Base-by-base conservation (phyloP, 83 land plant genomes). In the Picea mariana region DNA sequence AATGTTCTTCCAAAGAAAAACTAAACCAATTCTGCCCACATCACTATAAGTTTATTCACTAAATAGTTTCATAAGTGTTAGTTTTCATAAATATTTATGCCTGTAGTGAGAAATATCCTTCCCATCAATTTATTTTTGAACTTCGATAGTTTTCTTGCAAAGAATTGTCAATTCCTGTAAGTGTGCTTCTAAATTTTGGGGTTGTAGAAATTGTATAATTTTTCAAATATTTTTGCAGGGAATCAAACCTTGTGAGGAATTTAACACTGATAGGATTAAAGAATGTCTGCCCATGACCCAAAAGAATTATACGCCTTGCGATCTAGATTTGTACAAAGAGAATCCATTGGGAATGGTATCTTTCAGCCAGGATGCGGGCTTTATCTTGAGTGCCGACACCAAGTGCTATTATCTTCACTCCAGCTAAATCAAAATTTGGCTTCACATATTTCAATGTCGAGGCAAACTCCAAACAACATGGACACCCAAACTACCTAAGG, bases 381-480 rank as follows among this genome's bases (percentile, higher is more conserved):
- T 89, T 93, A 9, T 90, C 31, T 27, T 0, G 31, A 27, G 31
- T 27, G 31, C 31, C 31, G 31, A 27, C 31, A 27, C 31, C 31
- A 27, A 27, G 31, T 27, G 31, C 31, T 27, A 27, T 27, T 27
- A 27, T 0, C 31, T 27, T 27, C 20, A 93, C 95, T 60, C 95
- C 98, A 75, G 92, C 89, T 11, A 91, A 75, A 72, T 95, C 94
- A 83, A 95, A 91, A 82, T 79, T 90, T 49, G 92, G 87, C 81
- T 87, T 95, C 16, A 86, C 63, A 81, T 93, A 94, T 79, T 84
- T 89, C 26, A 95, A 83, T 20, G 85, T 85, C 0, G 92, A 79
- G 49, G 95, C 95, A 85, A 93, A 88, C 75, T 95, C 98, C 98
- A 95, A 95, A 85, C 98, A 86, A 88, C 91, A 91, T 67, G 76